phyloP scores from a whole-genome alignment of 2,329 filamentous ascomycete genomes.

The Penicillium psychrosexuale region DNA sequence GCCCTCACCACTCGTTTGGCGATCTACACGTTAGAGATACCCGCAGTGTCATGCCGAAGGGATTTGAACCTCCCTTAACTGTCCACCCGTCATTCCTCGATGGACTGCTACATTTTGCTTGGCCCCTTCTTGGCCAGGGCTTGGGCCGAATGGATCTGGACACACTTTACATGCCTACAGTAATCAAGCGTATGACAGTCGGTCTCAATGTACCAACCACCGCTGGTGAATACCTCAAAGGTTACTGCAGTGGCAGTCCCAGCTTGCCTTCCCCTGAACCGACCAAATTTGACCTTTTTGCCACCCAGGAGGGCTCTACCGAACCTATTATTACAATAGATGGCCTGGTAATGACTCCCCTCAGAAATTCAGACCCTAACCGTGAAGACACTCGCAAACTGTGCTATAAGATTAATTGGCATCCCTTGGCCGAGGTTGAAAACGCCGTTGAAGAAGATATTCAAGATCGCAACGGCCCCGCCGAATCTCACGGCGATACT shows the following conservation, averaged over 20 bases:
- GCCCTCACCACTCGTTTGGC: constrained; percentile 25
- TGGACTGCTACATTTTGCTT: constrained; percentile 28
- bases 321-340: constrained; percentile 23
- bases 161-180: constrained; percentile 36
- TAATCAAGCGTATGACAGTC: constrained; percentile 30
- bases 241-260: constrained; percentile 22
- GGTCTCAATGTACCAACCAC: constrained; percentile 13
- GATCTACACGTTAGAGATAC: constrained; percentile 47
- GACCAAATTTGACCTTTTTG: constrained; percentile 22
- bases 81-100: constrained; percentile 51
- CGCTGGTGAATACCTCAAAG: constrained; percentile 19
- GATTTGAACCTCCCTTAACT: constrained; percentile 44
- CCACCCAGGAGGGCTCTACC: constrained; percentile 12
- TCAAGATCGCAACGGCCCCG: constrained; percentile 4
- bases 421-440: constrained; percentile 11
- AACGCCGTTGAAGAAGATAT: background rate
- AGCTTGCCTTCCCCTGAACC: constrained; percentile 17
- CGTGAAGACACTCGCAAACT: constrained; percentile 12
- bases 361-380: constrained; percentile 16
- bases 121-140: constrained; percentile 35
- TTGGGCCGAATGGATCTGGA: constrained; percentile 28
- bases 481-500: background rate
- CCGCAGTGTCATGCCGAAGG: constrained; percentile 45
- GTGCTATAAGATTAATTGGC: constrained; percentile 27
- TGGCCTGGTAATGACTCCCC: constrained; percentile 26